Base-by-base conservation (phyloP, 2,329 filamentous ascomycete species). In the Chalaropsis ovoidea region DNA sequence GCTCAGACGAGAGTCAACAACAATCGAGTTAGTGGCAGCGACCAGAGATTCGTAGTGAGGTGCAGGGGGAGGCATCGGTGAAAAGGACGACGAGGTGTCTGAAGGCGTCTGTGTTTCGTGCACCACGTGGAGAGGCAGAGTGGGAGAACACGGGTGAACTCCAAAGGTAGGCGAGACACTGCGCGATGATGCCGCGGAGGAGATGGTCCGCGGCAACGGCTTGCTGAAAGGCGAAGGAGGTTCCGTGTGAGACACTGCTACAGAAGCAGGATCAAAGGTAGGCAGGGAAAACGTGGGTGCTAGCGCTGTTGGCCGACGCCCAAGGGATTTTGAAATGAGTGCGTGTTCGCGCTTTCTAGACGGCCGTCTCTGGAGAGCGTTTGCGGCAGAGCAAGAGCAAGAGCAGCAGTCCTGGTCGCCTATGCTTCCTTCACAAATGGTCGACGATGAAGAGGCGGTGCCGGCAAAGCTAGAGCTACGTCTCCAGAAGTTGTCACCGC, bases 1-100 rank as follows among this genome's bases (percentile, higher is more conserved):
- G 45, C 65, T 67, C 27, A 67, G 56, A 5, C 62, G 65, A 11
- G 65, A 62, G 39, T 67, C 65, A 19, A 67, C 61, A 39, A 67
- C 54, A 52, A 67, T 64, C 4, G 62, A 61, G 61, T 64, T 61
- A 3, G 62, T 52, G 31, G 62, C 45, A n/a, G 65, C 35, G 19
- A 45, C 39, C 11, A 67, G 54, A 1, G 61, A 45, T n/a, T 60
- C 35, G 43, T 61, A 64, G 5, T 49, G 10, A 13, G 65, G 58
- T 64, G 65, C 35, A 17, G 65, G 43, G 5, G 43, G 62, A 62
- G 42, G 11, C 42, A 45, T 62, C 7, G 5, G 2, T 39, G 39
- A 10, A 31, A 22, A 6, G 1, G 3, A 31, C 31, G 22, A 31
- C 24, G 42, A 47, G n/a, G 17, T 45, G 3, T 19, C 61, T 17